Evolutionary conservation across 1,139 yeast species (phyloP).

Genomic region (Candida pseudocylindracea): DNA sequence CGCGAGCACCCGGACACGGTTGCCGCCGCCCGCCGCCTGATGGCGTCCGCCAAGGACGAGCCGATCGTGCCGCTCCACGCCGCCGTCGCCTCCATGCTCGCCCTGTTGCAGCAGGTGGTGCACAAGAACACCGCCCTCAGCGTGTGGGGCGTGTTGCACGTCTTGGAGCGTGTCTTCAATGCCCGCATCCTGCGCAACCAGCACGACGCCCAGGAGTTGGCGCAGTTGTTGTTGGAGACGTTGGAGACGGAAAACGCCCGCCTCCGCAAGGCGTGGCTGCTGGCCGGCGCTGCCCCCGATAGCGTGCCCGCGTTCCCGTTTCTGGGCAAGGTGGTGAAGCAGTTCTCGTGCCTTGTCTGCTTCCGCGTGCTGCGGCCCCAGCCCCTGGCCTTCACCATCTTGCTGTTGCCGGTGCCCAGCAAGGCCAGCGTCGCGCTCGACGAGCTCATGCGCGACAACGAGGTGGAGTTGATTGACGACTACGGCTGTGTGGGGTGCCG

Average conservation of each 20-base stretch:
- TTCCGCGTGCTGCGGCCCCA: conserved; percentile 36
- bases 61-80: conserved; percentile 22
- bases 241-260: conserved; percentile 41
- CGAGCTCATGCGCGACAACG: background rate
- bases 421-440: background rate
- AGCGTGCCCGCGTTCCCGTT: conserved; percentile 48
- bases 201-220: conserved; percentile 87
- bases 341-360: conserved; percentile 50
- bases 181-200: conserved; percentile 64
- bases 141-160: conserved; percentile 60
- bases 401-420: conserved; percentile 4
- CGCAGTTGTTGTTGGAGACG: conserved; percentile 62
- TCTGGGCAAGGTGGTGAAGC: conserved; percentile 40
- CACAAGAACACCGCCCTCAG: conserved; percentile 31
- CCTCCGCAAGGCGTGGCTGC: conserved; percentile 5
- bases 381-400: conserved; percentile 41
- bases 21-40: background rate
- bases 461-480: background rate
- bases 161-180: conserved; percentile 54
- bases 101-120: conserved; percentile 42
- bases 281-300: conserved; percentile 2
- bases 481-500: conserved; percentile 1
- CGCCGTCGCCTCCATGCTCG: conserved; percentile 30
- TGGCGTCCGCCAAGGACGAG: background rate
- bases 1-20: no score